A percentile compares a stretch with the other conserved stretches of the same genome.
Evolutionary conservation across 495 filamentous ascomycete genomes (phyloP).

Genomic region (Neurospora tetrasperma): DNA sequence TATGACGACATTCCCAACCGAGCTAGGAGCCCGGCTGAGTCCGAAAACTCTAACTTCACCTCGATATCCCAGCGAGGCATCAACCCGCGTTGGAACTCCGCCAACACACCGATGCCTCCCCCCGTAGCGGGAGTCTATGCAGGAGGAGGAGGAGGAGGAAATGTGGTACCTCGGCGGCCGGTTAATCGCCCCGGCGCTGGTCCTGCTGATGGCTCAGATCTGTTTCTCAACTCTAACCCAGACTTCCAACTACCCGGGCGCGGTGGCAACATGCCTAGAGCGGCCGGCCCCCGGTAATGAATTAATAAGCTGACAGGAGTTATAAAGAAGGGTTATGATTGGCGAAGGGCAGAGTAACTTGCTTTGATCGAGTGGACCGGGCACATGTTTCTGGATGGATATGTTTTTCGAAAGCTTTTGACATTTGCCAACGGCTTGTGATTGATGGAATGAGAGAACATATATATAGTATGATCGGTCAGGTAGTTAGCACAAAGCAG

Average conservation of each 20-base stretch:
- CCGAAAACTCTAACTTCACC: conserved; percentile 71
- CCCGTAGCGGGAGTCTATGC: conserved; percentile 16
- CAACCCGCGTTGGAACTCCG: conserved; percentile 69
- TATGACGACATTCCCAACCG: conserved; percentile 54
- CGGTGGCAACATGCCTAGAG: conserved; percentile 13
- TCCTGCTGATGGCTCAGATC: conserved; percentile 23
- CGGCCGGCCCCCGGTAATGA: conserved; percentile 7
- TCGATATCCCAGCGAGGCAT: conserved; percentile 76
- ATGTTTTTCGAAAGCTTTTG: not conserved
- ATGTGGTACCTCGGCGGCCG: conserved; percentile 23
- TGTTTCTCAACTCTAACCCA: conserved; percentile 58
- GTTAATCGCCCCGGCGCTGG: conserved; percentile 31
- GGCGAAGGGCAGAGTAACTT: not conserved
- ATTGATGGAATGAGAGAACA: not conserved
- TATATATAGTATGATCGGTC: not conserved
- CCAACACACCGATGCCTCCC: conserved; percentile 27
- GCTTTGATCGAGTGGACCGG: not conserved
- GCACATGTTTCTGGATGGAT: not conserved
- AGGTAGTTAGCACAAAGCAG: not conserved
- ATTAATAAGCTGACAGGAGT: not conserved
- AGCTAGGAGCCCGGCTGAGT: conserved; percentile 62
- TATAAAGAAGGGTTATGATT: not conserved
- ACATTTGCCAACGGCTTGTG: not conserved
- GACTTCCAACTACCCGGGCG: conserved; percentile 54
- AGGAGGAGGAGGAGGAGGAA: not conserved